These are phyloP conservation scores for Calonectria fujianensis DNA, from an alignment of 2,329 filamentous ascomycete genomes.

Conservation along the genomic window DNA sequence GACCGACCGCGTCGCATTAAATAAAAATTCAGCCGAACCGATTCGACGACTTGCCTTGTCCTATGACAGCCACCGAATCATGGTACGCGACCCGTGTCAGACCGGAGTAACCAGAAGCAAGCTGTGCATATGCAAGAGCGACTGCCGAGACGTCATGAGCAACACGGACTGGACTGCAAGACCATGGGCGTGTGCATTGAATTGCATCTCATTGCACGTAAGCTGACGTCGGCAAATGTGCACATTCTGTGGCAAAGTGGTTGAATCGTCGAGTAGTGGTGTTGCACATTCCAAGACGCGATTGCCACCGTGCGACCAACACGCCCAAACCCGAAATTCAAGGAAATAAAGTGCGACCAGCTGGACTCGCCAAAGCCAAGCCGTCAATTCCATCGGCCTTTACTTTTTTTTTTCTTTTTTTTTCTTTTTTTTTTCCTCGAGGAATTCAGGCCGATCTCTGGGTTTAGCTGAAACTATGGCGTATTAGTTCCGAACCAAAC, in stretches of 20 bases:
- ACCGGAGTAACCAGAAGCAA: slow-evolving; percentile 3
- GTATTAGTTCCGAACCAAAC: neutral
- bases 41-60: neutral
- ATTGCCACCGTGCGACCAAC: neutral
- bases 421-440: neutral
- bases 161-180: neutral
- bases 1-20: neutral
- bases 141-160: slow-evolving; percentile 14
- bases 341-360: neutral
- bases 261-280: slow-evolving; percentile 10
- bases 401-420: too few relatives aligned
- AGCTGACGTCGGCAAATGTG: slow-evolving; percentile 19
- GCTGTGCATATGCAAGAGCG: neutral
- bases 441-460: neutral
- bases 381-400: neutral
- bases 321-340: neutral
- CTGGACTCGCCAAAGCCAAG: neutral
- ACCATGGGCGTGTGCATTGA: neutral
- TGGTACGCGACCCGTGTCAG: neutral
- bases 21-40: slow-evolving; percentile 3
- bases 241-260: neutral
- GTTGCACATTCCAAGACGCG: slow-evolving; percentile 13
- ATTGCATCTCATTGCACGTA: neutral
- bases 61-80: neutral
- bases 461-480: neutral